Evolutionary conservation across 768 basidiomycete genomes (phyloP), one percentile per base, ranked within the genome.

Genomic region (Phaeolepiota aurea): DNA sequence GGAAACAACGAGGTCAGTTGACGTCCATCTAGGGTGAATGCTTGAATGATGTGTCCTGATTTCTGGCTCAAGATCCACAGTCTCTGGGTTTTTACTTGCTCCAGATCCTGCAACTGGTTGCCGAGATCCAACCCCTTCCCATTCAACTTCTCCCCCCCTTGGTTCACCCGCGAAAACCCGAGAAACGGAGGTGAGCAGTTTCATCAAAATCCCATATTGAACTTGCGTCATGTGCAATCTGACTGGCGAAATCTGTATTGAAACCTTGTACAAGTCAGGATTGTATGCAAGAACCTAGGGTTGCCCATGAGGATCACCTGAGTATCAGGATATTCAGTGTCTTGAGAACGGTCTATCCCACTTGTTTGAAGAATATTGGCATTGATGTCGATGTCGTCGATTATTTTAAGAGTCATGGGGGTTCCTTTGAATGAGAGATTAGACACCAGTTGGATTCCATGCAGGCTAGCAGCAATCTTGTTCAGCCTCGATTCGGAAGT

Each of bases 321-420:
- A 14, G 74, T 84, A 49, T 85, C 87, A 1, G 93, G 89, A 41
- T 65, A 61, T 23, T 72, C 65, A 21, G 56, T 54, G 43, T 82
- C 70, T 13, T 59, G 55, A n/a, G 54, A 53, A 13, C 77, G 69
- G 51, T 86, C 69, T 31, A 77, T 68, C 11, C 64, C 66, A 35
- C 64, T 67, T 4, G 63, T 71, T 58, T 94, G 89, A 18, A 76
- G 58, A 38, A 92, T 61, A 18, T 82, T 74, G 5, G 84, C 75
- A 3, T 63, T 64, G 44, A 97, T 71, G 44, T 84, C 70, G 35
- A 96, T 91, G 53, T 94, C 87, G 48, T 96, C 89, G 22, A 99
- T 84, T 50, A 99, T 89, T 59, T 88, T 91, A 43, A 98, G 69
- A 1, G 59, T 65, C 13, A 75, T 71, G 10, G 65, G 46, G 45